Evolutionary conservation across 176 grass and related monocot species (phyloP).

Genomic region (Oryza coarctata): DNA sequence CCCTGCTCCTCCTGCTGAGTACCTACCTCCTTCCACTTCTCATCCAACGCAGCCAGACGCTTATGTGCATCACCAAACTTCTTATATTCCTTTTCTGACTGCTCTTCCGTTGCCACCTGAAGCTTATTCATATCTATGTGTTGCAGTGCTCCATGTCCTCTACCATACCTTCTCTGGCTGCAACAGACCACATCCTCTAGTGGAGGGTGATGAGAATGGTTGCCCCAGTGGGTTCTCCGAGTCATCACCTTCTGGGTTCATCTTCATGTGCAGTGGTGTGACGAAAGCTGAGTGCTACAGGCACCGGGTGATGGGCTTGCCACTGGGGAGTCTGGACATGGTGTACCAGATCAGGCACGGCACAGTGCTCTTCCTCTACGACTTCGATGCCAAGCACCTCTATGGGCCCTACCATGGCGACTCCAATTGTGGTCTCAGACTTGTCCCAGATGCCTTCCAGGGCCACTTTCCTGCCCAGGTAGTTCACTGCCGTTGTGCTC

Average conservation of each 20-base stretch:
- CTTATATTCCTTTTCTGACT: constrained; percentile 12
- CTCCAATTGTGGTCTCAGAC: constrained; percentile 45
- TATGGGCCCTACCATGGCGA: constrained; percentile 68
- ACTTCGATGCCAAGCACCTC: constrained; percentile 63
- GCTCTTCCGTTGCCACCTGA: constrained; percentile 3
- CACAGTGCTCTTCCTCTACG: constrained; percentile 73
- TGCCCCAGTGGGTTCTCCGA: not conserved
- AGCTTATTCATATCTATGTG: constrained; percentile 19
- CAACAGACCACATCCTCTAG: constrained; percentile 5
- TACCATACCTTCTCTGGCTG: not conserved
- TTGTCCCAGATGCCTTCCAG: constrained; percentile 60
- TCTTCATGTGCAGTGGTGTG: constrained; percentile 70
- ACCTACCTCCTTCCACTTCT: not conserved
- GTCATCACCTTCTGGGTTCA: constrained; percentile 46
- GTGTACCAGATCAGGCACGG: constrained; percentile 67
- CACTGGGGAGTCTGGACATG: constrained; percentile 41
- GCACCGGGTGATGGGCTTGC: constrained; percentile 67
- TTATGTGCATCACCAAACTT: constrained; percentile 24
- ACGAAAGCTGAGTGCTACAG: constrained; percentile 75
- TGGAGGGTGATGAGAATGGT: not conserved
- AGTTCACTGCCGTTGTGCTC: not conserved
- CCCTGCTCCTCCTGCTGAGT: not conserved
- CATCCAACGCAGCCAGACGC: not conserved
- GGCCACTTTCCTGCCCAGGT: constrained; percentile 80
- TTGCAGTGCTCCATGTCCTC: not conserved